These are phyloP conservation scores for Lepidium aucheri DNA, from an alignment of 345 rosid genomes.

Conservation along the genomic window DNA sequence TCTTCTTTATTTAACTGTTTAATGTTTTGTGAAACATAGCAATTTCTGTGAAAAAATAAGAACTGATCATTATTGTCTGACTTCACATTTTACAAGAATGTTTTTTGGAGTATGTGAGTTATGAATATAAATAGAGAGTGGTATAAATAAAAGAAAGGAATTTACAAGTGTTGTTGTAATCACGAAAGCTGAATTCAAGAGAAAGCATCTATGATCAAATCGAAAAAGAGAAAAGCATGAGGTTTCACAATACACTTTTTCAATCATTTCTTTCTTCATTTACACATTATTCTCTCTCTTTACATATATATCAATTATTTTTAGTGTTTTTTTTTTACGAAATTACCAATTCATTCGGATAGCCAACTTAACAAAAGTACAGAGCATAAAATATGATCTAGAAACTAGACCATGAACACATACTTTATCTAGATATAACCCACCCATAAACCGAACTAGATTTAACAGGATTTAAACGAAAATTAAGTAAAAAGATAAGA, in stretches of 20 bases:
- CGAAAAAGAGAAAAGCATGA: constrained; percentile 16
- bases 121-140: background rate
- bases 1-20: constrained; percentile 2
- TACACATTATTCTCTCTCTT: too few species aligned
- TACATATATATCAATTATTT: too few species aligned
- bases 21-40: background rate
- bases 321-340: too few species aligned
- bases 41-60: background rate
- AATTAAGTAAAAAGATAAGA: too few species aligned
- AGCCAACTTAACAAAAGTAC: too few species aligned
- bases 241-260: constrained; percentile 10
- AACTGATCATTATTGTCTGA: constrained; percentile 14
- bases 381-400: too few species aligned
- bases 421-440: too few species aligned
- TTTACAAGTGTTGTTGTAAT: constrained; percentile 22
- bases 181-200: constrained; percentile 22
- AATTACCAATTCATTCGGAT: too few species aligned
- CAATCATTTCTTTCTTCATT: background rate
- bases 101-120: background rate
- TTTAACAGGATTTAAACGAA: too few species aligned
- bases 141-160: background rate
- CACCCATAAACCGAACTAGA: too few species aligned
- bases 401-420: too few species aligned
- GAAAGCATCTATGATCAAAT: constrained; percentile 14
- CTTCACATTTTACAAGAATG: constrained; percentile 11